phyloP scores from a whole-genome alignment of 441 rosid genomes.

The Corymbia citriodora region DNA sequence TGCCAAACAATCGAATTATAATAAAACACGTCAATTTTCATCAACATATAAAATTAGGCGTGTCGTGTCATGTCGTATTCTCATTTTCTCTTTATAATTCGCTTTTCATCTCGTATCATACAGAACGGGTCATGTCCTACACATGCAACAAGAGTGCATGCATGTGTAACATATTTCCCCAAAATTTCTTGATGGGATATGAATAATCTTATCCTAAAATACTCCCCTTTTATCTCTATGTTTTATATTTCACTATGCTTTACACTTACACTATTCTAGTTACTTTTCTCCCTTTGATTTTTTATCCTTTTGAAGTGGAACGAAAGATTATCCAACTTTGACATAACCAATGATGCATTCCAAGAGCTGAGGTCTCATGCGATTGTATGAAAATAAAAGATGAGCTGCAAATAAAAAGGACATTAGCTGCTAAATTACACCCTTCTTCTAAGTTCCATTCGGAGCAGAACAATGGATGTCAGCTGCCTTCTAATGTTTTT shows the following conservation, averaged over 20 bases:
- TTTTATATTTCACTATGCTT: neutral
- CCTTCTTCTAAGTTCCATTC: neutral
- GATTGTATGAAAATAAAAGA: neutral
- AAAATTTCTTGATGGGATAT: neutral
- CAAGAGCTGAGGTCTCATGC: neutral
- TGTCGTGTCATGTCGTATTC: neutral
- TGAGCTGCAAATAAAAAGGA: neutral
- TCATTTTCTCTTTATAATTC: neutral
- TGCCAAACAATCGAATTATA: neutral
- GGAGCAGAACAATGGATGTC: neutral
- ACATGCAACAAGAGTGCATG: rapidly evolving
- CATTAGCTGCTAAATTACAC: neutral
- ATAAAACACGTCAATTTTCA: neutral
- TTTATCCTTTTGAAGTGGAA: neutral
- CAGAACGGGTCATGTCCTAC: rapidly evolving
- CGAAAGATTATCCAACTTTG: neutral
- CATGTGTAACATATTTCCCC: neutral
- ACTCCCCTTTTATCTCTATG: neutral
- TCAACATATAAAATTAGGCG: no score
- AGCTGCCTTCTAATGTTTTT: neutral
- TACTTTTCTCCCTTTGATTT: no score
- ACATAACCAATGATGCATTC: neutral
- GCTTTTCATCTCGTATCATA: neutral
- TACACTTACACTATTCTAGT: neutral
- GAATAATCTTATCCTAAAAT: neutral